Percentiles rank a stretch among this genome's conserved stretches.
Evolutionary conservation across 805 yeast genomes (phyloP).

Genomic region (Scheffersomyces coipomensis): DNA sequence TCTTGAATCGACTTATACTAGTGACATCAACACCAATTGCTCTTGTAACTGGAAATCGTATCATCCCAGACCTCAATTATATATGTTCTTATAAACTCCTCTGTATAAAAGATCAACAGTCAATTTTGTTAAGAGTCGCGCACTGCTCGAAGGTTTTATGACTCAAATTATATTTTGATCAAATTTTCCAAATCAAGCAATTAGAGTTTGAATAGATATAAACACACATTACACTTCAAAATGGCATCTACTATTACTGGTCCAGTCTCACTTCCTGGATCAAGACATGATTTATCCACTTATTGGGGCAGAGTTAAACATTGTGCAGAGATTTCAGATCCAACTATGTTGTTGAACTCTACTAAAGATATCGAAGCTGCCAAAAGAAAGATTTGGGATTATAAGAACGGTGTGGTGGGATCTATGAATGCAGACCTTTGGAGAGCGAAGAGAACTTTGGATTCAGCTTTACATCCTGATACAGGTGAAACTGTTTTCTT

Average conservation of each 20-base stretch:
- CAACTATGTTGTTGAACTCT: conserved; percentile 80
- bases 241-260: conserved; percentile 94
- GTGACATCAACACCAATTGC: conserved; percentile 63
- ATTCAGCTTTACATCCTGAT: conserved; percentile 94
- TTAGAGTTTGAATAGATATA: too few species aligned
- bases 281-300: conserved; percentile 74
- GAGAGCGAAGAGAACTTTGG: conserved; percentile 83
- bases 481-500: conserved; percentile 89
- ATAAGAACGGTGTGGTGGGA: conserved; percentile 63
- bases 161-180: too few species aligned
- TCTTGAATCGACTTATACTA: conserved; percentile 42
- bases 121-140: too few species aligned
- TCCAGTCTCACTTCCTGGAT: conserved; percentile 72
- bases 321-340: conserved; percentile 91
- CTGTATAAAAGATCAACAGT: too few species aligned
- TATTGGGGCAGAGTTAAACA: conserved; percentile 95
- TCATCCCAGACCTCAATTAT: too few species aligned
- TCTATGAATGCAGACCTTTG: conserved; percentile 80
- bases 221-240: too few species aligned
- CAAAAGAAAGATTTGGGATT: conserved; percentile 64
- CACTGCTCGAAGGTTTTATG: too few species aligned
- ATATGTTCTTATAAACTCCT: too few species aligned
- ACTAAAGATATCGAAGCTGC: conserved; percentile 61
- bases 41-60: conserved; percentile 12
- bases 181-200: too few species aligned